Evolutionary conservation across 2,329 filamentous ascomycete genomes (phyloP).

Genomic region (Magnaporthales sp.): DNA sequence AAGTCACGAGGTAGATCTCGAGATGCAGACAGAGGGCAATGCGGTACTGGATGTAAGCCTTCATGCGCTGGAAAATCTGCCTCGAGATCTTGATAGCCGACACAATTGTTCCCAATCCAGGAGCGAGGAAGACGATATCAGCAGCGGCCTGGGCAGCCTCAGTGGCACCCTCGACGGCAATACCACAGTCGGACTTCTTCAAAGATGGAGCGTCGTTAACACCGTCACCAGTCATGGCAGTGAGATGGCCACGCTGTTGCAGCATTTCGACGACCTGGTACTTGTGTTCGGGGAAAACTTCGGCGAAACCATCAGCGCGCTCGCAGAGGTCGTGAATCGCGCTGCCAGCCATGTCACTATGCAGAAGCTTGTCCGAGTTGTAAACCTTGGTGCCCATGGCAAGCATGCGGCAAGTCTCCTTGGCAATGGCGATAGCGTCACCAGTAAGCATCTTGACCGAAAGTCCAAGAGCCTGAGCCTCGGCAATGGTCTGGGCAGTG

Average conservation of each 20-base stretch:
- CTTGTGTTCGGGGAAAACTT: slow-evolving; percentile 70
- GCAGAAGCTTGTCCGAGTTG: slow-evolving; percentile 70
- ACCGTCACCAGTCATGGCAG: slow-evolving; percentile 70
- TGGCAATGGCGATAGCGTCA: slow-evolving; percentile 71
- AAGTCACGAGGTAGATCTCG: slow-evolving; percentile 60
- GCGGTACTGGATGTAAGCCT: slow-evolving; percentile 70
- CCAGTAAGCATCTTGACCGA: slow-evolving; percentile 77
- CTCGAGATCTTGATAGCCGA: slow-evolving; percentile 66
- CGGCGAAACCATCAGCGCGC: slow-evolving; percentile 64
- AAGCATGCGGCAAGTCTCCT: slow-evolving; percentile 78
- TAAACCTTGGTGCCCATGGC: slow-evolving; percentile 73
- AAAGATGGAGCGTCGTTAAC: slow-evolving; percentile 67
- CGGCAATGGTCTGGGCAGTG: slow-evolving; percentile 69
- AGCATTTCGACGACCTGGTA: slow-evolving; percentile 71
- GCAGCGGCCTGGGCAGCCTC: slow-evolving; percentile 65
- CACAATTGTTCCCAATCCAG: slow-evolving; percentile 63
- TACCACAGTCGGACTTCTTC: slow-evolving; percentile 68
- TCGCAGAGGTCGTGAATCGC: slow-evolving; percentile 71
- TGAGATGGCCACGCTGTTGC: slow-evolving; percentile 58
- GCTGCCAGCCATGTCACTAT: slow-evolving; percentile 64
- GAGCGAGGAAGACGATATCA: slow-evolving; percentile 68
- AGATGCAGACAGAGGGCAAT: slow-evolving; percentile 67
- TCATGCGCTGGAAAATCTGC: slow-evolving; percentile 73
- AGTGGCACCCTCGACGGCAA: slow-evolving; percentile 53
- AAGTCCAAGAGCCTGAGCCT: slow-evolving; percentile 68